Percentiles rank a stretch among this genome's conserved stretches.
phyloP scores from a whole-genome alignment of 257 asterid species.

The Lavandula angustifolia region DNA sequence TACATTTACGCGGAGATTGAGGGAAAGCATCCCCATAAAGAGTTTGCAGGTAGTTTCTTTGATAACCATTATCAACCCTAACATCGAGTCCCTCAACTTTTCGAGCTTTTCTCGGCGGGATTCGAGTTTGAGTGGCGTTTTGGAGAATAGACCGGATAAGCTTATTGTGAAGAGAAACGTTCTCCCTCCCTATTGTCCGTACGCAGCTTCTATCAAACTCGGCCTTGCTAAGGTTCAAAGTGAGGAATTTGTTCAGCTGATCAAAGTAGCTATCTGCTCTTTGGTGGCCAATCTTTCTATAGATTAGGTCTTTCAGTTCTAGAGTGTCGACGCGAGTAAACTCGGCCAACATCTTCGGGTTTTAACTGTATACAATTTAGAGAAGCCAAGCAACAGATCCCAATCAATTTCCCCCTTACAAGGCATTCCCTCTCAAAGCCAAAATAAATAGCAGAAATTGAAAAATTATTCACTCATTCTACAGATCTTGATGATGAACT shows the following conservation, averaged over 20 bases:
- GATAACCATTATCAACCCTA: constrained; percentile 54
- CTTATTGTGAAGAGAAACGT: constrained; percentile 65
- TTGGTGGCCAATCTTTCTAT: constrained; percentile 59
- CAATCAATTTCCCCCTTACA: no score
- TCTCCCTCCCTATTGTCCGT: constrained; percentile 67
- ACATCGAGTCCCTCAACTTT: constrained; percentile 47
- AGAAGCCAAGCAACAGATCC: constrained; percentile 39
- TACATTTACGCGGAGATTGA: constrained; percentile 63
- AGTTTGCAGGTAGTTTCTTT: constrained; percentile 52
- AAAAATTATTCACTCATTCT: no score
- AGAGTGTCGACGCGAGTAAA: constrained; percentile 62
- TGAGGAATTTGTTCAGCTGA: constrained; percentile 52
- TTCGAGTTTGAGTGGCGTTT: constrained; percentile 57
- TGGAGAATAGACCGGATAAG: constrained; percentile 64
- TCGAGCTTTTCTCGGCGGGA: constrained; percentile 54
- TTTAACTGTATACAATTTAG: constrained; percentile 36
- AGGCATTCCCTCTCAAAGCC: no score
- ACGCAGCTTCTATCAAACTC: constrained; percentile 62
- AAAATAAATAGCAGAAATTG: no score
- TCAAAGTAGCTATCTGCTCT: constrained; percentile 71
- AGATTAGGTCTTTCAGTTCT: constrained; percentile 65
- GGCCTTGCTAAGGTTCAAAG: constrained; percentile 51
- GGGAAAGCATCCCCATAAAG: constrained; percentile 60
- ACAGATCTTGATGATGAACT: no score
- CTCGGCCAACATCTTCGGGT: constrained; percentile 60